phyloP scores from a whole-genome alignment of 2,329 filamentous ascomycete genomes.

The Zalaria obscura region DNA sequence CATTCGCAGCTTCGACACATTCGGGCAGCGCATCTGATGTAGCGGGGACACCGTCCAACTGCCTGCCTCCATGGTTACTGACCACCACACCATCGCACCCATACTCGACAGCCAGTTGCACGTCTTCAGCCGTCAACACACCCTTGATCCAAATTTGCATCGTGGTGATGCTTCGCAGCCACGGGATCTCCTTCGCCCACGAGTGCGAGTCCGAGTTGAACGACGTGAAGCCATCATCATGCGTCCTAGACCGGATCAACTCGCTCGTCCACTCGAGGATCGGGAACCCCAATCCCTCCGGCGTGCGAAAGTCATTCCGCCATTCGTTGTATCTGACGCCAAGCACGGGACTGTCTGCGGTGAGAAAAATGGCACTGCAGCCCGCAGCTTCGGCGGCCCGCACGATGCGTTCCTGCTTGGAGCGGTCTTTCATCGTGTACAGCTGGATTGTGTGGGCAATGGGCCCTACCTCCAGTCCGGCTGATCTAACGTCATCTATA shows the following conservation, averaged over 20 bases:
- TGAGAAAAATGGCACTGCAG: conserved; percentile 40
- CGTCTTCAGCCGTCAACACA: conserved; percentile 22
- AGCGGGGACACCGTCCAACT: conserved; percentile 41
- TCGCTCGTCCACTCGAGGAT: conserved; percentile 12
- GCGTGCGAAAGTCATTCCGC: conserved; percentile 33
- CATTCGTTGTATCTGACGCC: conserved; percentile 40
- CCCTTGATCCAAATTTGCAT: conserved; percentile 36
- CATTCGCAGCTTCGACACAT: conserved; percentile 22
- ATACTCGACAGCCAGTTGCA: conserved; percentile 27
- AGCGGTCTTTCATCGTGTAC: conserved; percentile 37
- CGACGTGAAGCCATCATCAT: conserved; percentile 14
- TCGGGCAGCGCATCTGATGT: conserved; percentile 35
- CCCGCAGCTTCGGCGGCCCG: conserved; percentile 20
- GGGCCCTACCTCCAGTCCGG: conserved; percentile 17
- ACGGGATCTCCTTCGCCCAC: conserved; percentile 33
- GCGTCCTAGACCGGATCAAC: conserved; percentile 11
- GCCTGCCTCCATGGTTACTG: conserved; percentile 44
- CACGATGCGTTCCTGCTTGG: conserved; percentile 26
- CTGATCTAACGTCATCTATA: conserved; percentile 31
- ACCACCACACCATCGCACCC: conserved; percentile 31
- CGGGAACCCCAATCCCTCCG: conserved; percentile 14
- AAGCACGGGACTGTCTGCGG: conserved; percentile 40
- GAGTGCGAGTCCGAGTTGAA: conserved; percentile 16
- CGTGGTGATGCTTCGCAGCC: conserved; percentile 32
- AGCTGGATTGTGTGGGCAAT: conserved; percentile 41